Conservation (phyloP, 805 yeast genomes). For the Nakazawaea laoshanensis region DNA sequence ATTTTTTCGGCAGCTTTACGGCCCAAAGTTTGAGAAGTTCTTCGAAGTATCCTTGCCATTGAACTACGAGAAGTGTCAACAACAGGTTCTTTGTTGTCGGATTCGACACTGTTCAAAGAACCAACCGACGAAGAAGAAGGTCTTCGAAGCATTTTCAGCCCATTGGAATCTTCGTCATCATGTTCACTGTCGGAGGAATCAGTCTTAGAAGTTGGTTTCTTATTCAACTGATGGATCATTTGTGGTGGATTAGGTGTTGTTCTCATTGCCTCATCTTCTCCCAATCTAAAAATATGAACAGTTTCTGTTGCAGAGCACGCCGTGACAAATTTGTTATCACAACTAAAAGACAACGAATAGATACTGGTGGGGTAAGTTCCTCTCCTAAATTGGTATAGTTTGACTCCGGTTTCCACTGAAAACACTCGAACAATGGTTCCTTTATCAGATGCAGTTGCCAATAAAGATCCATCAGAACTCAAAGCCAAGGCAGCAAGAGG, state of each 20-base stretch:
- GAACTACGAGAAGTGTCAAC: conserved; percentile 65
- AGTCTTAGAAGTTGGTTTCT: conserved; percentile 3
- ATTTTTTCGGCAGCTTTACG: conserved; percentile 79
- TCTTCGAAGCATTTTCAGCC: conserved; percentile 3
- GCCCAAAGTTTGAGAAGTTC: conserved; percentile 72
- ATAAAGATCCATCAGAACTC: conserved; percentile 67
- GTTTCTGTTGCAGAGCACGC: conserved; percentile 91
- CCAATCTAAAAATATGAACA: conserved; percentile 81
- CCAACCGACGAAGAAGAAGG: conserved; percentile 15
- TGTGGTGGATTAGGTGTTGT: conserved; percentile 17
- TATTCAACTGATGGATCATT: conserved; percentile 13
- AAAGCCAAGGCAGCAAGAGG: conserved; percentile 65
- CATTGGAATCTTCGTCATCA: conserved; percentile 15
- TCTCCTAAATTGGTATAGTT: conserved; percentile 71
- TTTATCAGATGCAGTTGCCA: conserved; percentile 88
- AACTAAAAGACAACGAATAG: conserved; percentile 72
- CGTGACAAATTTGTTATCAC: conserved; percentile 63
- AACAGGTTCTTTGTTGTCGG: conserved; percentile 42
- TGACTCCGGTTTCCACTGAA: conserved; percentile 61
- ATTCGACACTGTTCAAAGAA: conserved; percentile 19
- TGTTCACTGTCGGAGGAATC: conserved; percentile 11
- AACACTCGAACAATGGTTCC: conserved; percentile 89
- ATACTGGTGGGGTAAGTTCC: conserved; percentile 88
- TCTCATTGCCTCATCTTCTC: conserved; percentile 32
- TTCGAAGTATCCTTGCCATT: conserved; percentile 65